A percentile compares a stretch with the other conserved stretches of the same genome.
Conservation (phyloP, 441 rosid species). For the Hura crepitans region DNA sequence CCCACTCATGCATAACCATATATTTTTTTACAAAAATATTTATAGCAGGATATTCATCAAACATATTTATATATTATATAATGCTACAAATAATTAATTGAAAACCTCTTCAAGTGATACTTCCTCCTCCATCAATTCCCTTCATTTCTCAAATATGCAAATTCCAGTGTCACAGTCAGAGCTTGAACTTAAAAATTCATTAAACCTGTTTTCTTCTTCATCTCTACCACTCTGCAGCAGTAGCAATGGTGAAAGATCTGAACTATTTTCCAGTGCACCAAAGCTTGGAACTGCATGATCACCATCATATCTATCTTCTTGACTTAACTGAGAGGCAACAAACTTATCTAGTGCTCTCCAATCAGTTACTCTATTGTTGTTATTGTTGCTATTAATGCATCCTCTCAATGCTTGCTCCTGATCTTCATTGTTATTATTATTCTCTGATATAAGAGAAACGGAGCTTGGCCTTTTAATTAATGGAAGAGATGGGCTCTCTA, state of each 20-base stretch:
- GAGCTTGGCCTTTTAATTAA: constrained; percentile 45
- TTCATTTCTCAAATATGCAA: constrained; percentile 60
- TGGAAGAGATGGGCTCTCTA: constrained; percentile 65
- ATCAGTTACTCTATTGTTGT: constrained; percentile 52
- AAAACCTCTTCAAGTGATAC: constrained; percentile 15
- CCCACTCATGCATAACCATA: constrained; percentile 26
- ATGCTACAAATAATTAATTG: constrained; percentile 8
- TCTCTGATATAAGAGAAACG: constrained; percentile 36
- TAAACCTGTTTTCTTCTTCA: constrained; percentile 42
- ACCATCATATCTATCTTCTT: constrained; percentile 45
- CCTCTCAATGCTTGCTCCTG: constrained; percentile 12
- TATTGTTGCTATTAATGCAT: constrained; percentile 15
- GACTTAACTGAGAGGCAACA: constrained; percentile 84
- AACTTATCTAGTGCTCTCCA: constrained; percentile 94
- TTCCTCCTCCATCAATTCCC: neutral
- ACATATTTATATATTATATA: constrained; percentile 16
- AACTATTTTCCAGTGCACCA: constrained; percentile 21
- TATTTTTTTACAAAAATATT: constrained; percentile 31
- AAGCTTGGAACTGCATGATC: constrained; percentile 28
- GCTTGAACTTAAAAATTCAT: constrained; percentile 44
- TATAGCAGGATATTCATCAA: constrained; percentile 16
- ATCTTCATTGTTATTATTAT: constrained; percentile 29
- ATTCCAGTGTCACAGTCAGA: constrained; percentile 58
- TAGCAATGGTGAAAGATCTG: constrained; percentile 41
- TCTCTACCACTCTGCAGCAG: constrained; percentile 48